Conservation (phyloP, 73 alveolate genomes). For the Paramecium biaurelia region DNA sequence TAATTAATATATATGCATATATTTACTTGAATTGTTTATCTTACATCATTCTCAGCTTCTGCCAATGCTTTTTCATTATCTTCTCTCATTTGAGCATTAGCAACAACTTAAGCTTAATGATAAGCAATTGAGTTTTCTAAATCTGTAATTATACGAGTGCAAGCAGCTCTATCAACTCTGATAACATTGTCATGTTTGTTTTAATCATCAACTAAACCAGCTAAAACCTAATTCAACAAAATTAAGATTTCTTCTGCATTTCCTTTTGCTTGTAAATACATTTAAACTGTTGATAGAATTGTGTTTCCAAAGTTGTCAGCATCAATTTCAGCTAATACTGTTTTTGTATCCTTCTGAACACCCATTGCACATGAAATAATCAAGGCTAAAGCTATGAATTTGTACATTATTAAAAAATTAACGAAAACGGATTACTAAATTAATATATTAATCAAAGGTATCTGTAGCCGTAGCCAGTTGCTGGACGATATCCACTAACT, state of each 20-base stretch:
- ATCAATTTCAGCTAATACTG: conserved; percentile 41
- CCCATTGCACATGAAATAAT: background rate
- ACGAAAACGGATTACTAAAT: conserved; percentile 29
- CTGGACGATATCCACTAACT: conserved; percentile 23
- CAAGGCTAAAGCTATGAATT: conserved; percentile 2
- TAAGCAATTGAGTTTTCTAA: conserved; percentile 30
- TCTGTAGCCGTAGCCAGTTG: conserved; percentile 36
- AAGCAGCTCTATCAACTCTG: conserved; percentile 49
- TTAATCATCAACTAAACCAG: conserved; percentile 47
- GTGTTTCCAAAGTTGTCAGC: conserved; percentile 53
- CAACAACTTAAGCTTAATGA: conserved; percentile 26
- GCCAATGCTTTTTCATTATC: conserved; percentile 45
- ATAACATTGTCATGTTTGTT: conserved; percentile 31
- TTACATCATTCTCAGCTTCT: conserved; percentile 40
- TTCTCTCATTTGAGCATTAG: conserved; percentile 28
- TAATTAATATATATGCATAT: background rate
- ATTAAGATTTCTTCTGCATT: conserved; percentile 35
- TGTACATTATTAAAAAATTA: conserved; percentile 19
- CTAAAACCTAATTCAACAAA: conserved; percentile 2
- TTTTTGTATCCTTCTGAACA: conserved; percentile 28
- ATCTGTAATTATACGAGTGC: conserved; percentile 34
- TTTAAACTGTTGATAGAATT: conserved; percentile 31
- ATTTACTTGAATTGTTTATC: conserved; percentile 15
- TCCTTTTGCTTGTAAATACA: conserved; percentile 42
- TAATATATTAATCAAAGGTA: conserved; percentile 23